Conservation (phyloP, 768 basidiomycete species). For the Ramaria sp. region DNA sequence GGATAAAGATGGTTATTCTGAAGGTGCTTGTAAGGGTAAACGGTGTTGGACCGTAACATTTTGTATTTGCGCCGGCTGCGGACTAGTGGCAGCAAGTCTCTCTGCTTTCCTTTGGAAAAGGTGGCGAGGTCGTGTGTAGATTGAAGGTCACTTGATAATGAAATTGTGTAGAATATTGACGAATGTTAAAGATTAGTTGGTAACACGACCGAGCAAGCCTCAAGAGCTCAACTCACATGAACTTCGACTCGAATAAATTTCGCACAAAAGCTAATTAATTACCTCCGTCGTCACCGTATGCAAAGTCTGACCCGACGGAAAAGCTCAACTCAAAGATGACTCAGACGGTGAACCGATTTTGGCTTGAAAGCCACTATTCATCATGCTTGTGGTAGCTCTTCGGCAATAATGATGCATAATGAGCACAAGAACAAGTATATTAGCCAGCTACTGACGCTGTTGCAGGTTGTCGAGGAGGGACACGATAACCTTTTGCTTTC, state of each 20-base stretch:
- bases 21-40: constrained; percentile 41
- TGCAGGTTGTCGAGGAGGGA: constrained; percentile 39
- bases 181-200: too few species aligned
- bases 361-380: too few species aligned
- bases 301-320: too few species aligned
- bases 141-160: background rate
- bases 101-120: constrained; percentile 40
- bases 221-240: too few species aligned
- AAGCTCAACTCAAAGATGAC: too few species aligned
- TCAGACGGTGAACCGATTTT: too few species aligned
- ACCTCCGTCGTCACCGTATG: too few species aligned
- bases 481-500: constrained; percentile 65
- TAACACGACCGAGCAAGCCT: too few species aligned
- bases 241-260: too few species aligned
- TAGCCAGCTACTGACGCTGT: constrained; percentile 15
- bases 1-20: constrained; percentile 13
- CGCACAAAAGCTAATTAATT: too few species aligned
- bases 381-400: background rate
- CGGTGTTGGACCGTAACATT: constrained; percentile 64
- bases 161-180: too few species aligned
- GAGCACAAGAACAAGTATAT: background rate
- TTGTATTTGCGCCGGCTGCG: constrained; percentile 32
- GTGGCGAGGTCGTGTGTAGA: constrained; percentile 49
- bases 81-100: constrained; percentile 33
- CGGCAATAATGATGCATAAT: background rate